Percentiles rank a stretch among this genome's conserved stretches.
phyloP scores from a whole-genome alignment of 2,329 filamentous ascomycete genomes.

The Rhinocladiella similis region DNA sequence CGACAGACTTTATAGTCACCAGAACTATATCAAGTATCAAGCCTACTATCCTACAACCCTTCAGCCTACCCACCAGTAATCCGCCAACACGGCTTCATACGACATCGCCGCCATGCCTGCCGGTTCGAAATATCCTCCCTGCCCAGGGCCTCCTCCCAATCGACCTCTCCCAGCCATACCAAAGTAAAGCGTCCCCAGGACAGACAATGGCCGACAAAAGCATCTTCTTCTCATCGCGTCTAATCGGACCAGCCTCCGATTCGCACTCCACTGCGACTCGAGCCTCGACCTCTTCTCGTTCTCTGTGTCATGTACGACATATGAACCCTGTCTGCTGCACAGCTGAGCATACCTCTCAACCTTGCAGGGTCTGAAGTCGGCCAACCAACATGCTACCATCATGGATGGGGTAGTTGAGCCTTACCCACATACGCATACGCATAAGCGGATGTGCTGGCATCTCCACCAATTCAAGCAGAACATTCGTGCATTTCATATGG shows the following conservation, averaged over 20 bases:
- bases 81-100: background rate
- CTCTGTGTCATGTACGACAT: constrained; percentile 14
- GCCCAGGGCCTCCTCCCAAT: constrained; percentile 35
- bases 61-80: background rate
- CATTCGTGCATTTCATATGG: constrained; percentile 18
- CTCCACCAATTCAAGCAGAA: constrained; percentile 19
- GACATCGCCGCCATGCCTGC: constrained; percentile 30
- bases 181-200: constrained; percentile 18
- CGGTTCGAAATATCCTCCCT: constrained; percentile 34
- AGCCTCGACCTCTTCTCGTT: background rate
- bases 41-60: constrained; percentile 3
- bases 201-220: background rate
- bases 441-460: constrained; percentile 21
- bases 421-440: constrained; percentile 2
- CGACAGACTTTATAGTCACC: background rate
- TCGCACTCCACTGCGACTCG: background rate
- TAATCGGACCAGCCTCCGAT: background rate
- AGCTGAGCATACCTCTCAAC: constrained; percentile 1
- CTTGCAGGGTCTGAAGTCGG: constrained; percentile 1
- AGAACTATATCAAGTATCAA: constrained; percentile 5
- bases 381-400: background rate
- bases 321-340: constrained; percentile 6
- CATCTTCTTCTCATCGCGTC: background rate
- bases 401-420: background rate
- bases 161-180: constrained; percentile 34